Evolutionary conservation across 345 rosid species (phyloP), one percentile per base, ranked within the genome.

Genomic region (Eucalyptus cloeziana): DNA sequence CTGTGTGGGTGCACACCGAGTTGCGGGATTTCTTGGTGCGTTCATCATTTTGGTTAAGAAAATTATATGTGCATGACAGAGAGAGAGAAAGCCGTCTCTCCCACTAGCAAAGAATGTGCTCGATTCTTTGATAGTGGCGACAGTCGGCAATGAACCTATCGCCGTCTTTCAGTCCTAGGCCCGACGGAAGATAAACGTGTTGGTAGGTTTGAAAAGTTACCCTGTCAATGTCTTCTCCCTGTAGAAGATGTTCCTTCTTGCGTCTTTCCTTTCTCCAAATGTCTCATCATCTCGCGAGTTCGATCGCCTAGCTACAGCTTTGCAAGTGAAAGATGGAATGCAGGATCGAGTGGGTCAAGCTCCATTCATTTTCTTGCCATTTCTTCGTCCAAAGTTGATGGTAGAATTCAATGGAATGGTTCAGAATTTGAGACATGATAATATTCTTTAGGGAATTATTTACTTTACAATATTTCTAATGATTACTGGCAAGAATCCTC

Each of bases 401-500:
- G 62, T 56, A 56, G 30, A 56, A 24, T 24, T 56, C 13, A 56
- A 4, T 49, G 3, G 50, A 11, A 49, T 49, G 14, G 13, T 49
- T 49, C 13, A 3, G 14, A 56, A 24, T 56, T 10, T 24, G 12
- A 56, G 30, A 56, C 3, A 10, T 24, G 30, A 10, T 4, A 56
- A 10, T 24, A 1, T 22, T 56, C 6, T 56, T 56, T 56, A 56
- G 24, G 5, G 2, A 56, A 56, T 56, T 24, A 56, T 56, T 56
- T 56, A 56, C 30, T 10, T 19, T 24, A 56, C 30, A 56, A 56
- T 56, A 24, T 10, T 24, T 0, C 6, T 10, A 56, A 56, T 56
- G 21, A 24, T 56, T 56, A 56, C 0, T 56, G 2, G 1, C 6
- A 56, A 56, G 6, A 24, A 0, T 24, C 6, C 1, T 56, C 0